Conservation (phyloP, 2,329 filamentous ascomycete species). For the Corinectria fuckeliana region DNA sequence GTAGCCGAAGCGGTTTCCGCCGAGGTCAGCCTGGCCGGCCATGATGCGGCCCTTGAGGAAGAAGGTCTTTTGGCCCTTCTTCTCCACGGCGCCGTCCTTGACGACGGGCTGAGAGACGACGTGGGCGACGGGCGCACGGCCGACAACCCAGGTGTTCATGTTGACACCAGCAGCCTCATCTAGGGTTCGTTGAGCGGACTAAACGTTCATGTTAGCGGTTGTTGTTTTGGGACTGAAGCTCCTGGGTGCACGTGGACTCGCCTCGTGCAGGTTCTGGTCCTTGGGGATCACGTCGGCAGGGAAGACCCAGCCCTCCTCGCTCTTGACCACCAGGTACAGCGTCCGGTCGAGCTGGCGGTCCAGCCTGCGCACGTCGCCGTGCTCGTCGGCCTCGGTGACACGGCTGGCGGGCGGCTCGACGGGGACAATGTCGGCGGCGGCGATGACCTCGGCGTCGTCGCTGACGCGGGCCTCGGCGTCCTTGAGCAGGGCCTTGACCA, state of each 20-base stretch:
- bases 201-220: conserved; percentile 30
- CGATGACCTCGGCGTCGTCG: conserved; percentile 65
- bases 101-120: conserved; percentile 63
- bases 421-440: conserved; percentile 65
- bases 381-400: conserved; percentile 78
- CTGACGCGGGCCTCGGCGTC: conserved; percentile 73
- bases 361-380: conserved; percentile 76
- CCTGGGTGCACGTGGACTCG: conserved; percentile 53
- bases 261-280: conserved; percentile 82
- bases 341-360: conserved; percentile 82
- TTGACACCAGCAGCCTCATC: conserved; percentile 81
- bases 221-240: not conserved
- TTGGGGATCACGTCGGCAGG: conserved; percentile 73
- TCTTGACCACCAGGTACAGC: conserved; percentile 85
- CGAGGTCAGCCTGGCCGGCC: conserved; percentile 89
- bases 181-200: conserved; percentile 85
- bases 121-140: conserved; percentile 87
- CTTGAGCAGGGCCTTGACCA: conserved; percentile 73
- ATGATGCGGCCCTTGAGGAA: conserved; percentile 97
- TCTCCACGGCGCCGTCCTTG: conserved; percentile 50
- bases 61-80: conserved; percentile 81
- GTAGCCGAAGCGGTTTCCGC: conserved; percentile 73
- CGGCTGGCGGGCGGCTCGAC: conserved; percentile 75
- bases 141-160: conserved; percentile 99
- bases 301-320: conserved; percentile 80